Evolutionary conservation across 2,329 filamentous ascomycete genomes (phyloP), one percentile per base, ranked within the genome.

Genomic region (Geosmithia putterillii): DNA sequence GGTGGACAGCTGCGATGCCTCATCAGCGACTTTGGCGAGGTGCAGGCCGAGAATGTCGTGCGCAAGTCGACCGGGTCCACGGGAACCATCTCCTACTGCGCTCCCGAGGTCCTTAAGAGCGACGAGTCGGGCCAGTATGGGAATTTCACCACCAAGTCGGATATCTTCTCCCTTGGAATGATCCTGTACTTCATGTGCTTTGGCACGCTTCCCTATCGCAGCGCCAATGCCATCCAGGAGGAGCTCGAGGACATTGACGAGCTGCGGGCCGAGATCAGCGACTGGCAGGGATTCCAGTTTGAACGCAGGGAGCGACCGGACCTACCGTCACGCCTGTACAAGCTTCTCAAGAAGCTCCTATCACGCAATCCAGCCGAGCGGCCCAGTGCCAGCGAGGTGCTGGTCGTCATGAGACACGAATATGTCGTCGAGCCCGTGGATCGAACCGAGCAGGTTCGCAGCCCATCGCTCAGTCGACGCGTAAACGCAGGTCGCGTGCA

Each of bases 161-260:
- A 98, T 56, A 84, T 98, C n/a, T 98, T 98, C 61, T 95, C 89
- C 1, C 69, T 98, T 0, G 92, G 92, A 41, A 95, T 98, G 90
- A 96, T 96, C 44, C 73, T 98, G 3, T 94, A 96, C 60, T 98
- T 98, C 57, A 83, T 98, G 72, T 98, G 92, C 59, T 98, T 98
- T 57, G 86, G 83, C 2, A 75, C 82, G 40, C 71, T 98, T 10
- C 92, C 92, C 0, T 98, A 96, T 57, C 71, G 66, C 20, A 85
- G 83, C 52, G 86, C 89, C 42, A 90, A 96, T 56, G 73, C 82
- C 3, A 71, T 94, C 19, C 79, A 95, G 46, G 90, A 96, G 59
- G 90, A 96, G 56, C 80, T 87, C 44, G 92, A 98, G 57, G 88
- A 96, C 50, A 71, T 95, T 5, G 88, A 95, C 52, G 70, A 81